Base-by-base conservation (phyloP, 345 rosid genomes). In the Citrus sp. region DNA sequence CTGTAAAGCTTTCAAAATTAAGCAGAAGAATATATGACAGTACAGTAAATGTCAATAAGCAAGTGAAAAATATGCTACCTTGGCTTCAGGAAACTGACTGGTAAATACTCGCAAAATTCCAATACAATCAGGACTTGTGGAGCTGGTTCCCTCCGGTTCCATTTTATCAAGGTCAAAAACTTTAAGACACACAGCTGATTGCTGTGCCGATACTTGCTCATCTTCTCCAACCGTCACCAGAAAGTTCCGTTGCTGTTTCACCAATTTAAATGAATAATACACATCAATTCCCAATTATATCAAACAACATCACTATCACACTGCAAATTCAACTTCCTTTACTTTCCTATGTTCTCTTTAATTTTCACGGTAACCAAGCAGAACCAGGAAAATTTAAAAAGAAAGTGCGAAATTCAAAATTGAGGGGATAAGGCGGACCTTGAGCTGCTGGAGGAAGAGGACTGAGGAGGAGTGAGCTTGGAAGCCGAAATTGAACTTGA, bases 361-460 rank as follows among this genome's bases (percentile, higher is more conserved):
- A 62, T 27, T 69, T 78, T 71, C 70, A 70, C 54, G 12, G 37
- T 35, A 22, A 51, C 27, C 77, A 72, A 78, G 54, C 55, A 70
- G 54, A 35, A 71, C 7, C 37, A 65, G 22, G 49, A 46, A 4
- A 27, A 32, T 62, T 27, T 51, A 8, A 67, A 61, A 34, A 37
- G 13, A 3, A 5, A 32, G 24, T 22, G 8, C 18, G 6, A 12
- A 67, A 22, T 3, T 3, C 7, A 8, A 18, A 19, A 8, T 24
- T 30, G 22, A 60, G 65, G 46, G 25, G 51, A 42, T 46, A 28
- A 73, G 55, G 27, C 60, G 27, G 42, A 92, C 99, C 94, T 94
- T 96, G 80, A 96, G 99, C 83, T 91, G 97, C 80, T 94, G 98
- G 78, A 96, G 95, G 84, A 94, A 94, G 81, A 90, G 86, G 60